Conservation (phyloP, 768 basidiomycete species). For the Xerocomellus intermedius region DNA sequence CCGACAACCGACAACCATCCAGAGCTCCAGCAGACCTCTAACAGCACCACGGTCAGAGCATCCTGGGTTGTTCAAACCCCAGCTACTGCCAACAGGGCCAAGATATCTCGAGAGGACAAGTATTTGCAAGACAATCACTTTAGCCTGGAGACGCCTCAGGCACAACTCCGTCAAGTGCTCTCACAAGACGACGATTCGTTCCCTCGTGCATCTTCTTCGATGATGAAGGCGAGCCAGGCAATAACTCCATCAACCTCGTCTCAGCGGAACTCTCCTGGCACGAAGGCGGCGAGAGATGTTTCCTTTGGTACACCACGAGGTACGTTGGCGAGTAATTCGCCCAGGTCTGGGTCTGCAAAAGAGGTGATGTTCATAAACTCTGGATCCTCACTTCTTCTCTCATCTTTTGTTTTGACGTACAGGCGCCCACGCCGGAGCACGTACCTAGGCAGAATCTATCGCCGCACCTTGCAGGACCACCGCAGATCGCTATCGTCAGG, state of each 20-base stretch:
- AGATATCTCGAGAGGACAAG: conserved; percentile 30
- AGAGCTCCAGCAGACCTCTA: conserved; percentile 18
- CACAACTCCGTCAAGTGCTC: conserved; percentile 33
- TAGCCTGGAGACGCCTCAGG: conserved; percentile 22
- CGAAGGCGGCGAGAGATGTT: conserved; percentile 17
- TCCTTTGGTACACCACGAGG: conserved; percentile 23
- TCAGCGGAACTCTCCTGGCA: conserved; percentile 24
- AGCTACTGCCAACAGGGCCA: conserved; percentile 17
- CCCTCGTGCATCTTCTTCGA: conserved; percentile 26
- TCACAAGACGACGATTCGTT: conserved; percentile 27
- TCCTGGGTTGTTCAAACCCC: conserved; percentile 35
- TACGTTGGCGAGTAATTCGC: conserved; percentile 22
- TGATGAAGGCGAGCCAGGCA: conserved; percentile 28
- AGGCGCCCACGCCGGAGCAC: conserved; percentile 26
- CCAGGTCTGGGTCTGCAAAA: conserved; percentile 20
- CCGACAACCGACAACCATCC: conserved; percentile 2
- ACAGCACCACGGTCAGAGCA: conserved; percentile 24
- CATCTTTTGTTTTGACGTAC: background rate
- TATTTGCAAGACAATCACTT: conserved; percentile 23
- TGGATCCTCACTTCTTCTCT: conserved; percentile 2
- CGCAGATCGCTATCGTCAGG: conserved; percentile 32
- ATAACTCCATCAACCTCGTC: conserved; percentile 23
- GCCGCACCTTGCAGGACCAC: conserved; percentile 16
- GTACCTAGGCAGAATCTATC: conserved; percentile 8
- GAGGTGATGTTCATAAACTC: conserved; percentile 20